Percentiles rank a stretch among this genome's conserved stretches.
Evolutionary conservation across 805 yeast species (phyloP).

Genomic region (Candida quercuum): DNA sequence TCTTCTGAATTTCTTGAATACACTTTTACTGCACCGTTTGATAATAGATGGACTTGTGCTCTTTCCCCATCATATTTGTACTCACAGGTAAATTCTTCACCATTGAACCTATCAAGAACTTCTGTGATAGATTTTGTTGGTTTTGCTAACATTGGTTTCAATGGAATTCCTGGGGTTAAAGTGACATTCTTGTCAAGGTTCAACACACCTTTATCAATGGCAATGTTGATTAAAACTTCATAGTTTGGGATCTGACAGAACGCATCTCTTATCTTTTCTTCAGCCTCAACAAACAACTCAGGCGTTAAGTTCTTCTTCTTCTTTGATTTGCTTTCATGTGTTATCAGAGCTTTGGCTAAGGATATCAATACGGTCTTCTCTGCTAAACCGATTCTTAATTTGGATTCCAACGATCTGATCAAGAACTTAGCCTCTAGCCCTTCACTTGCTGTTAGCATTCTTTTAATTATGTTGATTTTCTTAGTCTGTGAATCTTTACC

Average conservation of each 20-base stretch:
- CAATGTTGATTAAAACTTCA: conserved; percentile 64
- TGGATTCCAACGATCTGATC: conserved; percentile 88
- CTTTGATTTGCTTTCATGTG: conserved; percentile 43
- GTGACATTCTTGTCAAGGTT: conserved; percentile 63
- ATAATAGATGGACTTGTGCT: conserved; percentile 82
- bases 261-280: conserved; percentile 76
- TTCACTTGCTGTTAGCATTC: conserved; percentile 79
- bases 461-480: conserved; percentile 75
- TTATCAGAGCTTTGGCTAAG: conserved; percentile 75
- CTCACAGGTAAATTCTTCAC: conserved; percentile 86
- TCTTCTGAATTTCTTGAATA: conserved; percentile 95
- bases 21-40: conserved; percentile 62
- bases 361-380: conserved; percentile 87
- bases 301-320: conserved; percentile 27
- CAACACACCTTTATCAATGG: conserved; percentile 62
- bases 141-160: conserved; percentile 97
- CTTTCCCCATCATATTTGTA: conserved; percentile 98
- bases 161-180: conserved; percentile 86
- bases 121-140: conserved; percentile 95
- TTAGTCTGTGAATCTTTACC: conserved; percentile 80
- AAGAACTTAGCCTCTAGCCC: conserved; percentile 86
- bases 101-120: conserved; percentile 82
- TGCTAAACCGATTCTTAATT: conserved; percentile 87
- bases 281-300: conserved; percentile 56
- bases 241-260: conserved; percentile 90